These are phyloP conservation scores for Onygenales sp. DNA, from an alignment of 2,329 filamentous ascomycete species.

Conservation along the genomic window DNA sequence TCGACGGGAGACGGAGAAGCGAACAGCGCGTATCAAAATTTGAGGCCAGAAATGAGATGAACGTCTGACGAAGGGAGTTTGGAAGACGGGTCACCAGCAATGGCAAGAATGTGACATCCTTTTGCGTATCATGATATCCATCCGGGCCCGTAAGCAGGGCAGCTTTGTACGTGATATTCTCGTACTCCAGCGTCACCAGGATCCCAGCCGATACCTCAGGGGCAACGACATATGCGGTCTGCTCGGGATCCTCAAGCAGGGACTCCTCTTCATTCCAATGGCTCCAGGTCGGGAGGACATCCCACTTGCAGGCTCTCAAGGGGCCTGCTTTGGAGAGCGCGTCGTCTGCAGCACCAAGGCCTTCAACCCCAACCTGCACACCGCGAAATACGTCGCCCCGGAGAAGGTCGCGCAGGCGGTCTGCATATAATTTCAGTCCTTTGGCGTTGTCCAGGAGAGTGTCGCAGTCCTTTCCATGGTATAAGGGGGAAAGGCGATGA, in stretches of 20 bases:
- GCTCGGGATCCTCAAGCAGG: constrained; percentile 13
- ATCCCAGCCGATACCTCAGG: constrained; percentile 34
- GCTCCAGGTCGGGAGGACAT: constrained; percentile 23
- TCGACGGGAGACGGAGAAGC: constrained; percentile 33
- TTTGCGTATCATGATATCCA: constrained; percentile 7
- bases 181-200: constrained; percentile 35
- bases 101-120: constrained; percentile 39
- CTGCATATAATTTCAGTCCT: constrained; percentile 37
- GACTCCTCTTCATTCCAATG: constrained; percentile 18
- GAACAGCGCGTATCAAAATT: constrained; percentile 43
- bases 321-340: constrained; percentile 37
- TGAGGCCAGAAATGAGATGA: constrained; percentile 40
- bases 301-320: constrained; percentile 40
- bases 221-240: constrained; percentile 16
- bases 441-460: constrained; percentile 24
- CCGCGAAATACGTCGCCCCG: constrained; percentile 41
- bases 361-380: constrained; percentile 29
- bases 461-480: constrained; percentile 33
- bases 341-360: constrained; percentile 23
- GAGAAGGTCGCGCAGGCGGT: constrained; percentile 39
- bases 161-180: constrained; percentile 40
- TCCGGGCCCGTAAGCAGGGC: constrained; percentile 33
- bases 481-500: constrained; percentile 45
- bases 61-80: constrained; percentile 37
- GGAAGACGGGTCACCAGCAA: constrained; percentile 44